Conservation (phyloP, 345 rosid genomes). For the Conringia planisiliqua region DNA sequence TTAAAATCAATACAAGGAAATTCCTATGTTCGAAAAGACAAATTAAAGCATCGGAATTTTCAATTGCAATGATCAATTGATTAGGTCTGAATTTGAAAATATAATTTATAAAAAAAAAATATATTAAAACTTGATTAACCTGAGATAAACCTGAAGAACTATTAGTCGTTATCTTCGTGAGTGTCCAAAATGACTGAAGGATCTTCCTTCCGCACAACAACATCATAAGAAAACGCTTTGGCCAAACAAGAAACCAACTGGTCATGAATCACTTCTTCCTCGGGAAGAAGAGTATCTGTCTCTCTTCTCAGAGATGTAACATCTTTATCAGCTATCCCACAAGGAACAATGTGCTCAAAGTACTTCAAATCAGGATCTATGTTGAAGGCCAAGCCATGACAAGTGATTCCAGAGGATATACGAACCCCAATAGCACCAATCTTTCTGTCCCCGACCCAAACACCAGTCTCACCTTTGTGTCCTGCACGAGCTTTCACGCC, state of each 20-base stretch:
- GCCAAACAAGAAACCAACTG: slow-evolving; percentile 79
- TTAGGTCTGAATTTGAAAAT: too few species aligned
- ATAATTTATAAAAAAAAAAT: too few species aligned
- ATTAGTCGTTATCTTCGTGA: background rate
- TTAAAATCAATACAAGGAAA: too few species aligned
- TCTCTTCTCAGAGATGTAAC: slow-evolving; percentile 80
- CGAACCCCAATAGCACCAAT: slow-evolving; percentile 88
- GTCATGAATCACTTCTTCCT: slow-evolving; percentile 66
- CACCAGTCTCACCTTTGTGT: slow-evolving; percentile 71
- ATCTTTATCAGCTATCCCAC: slow-evolving; percentile 83
- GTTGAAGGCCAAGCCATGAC: slow-evolving; percentile 87
- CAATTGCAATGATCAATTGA: too few species aligned
- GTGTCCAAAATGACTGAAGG: slow-evolving; percentile 30
- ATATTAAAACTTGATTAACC: too few species aligned
- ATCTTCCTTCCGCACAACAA: slow-evolving; percentile 49
- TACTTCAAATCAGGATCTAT: slow-evolving; percentile 74
- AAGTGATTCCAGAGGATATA: slow-evolving; percentile 72
- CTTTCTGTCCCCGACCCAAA: slow-evolving; percentile 90
- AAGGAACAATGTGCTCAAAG: slow-evolving; percentile 88
- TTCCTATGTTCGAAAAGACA: too few species aligned
- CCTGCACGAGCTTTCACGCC: slow-evolving; percentile 71
- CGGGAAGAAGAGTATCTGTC: slow-evolving; percentile 53
- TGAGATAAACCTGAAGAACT: background rate
- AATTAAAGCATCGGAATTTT: too few species aligned
- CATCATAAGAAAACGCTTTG: slow-evolving; percentile 49